Base-by-base conservation (phyloP, 192 early-diverging fungal genomes). In the Gorgonomyces haynaldii region DNA sequence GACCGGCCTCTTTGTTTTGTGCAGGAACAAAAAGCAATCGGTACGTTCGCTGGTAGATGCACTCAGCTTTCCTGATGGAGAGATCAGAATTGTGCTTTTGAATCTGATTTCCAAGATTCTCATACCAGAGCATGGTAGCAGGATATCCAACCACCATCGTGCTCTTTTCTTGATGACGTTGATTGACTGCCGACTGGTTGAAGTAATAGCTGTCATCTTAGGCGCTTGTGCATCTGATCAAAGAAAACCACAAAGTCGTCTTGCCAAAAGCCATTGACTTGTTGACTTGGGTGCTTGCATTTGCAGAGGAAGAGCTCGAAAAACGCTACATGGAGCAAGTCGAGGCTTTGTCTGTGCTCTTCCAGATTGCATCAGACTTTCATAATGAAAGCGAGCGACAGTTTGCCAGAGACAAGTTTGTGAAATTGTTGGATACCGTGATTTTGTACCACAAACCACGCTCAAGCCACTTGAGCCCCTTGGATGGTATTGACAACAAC, bases 211-310 rank as follows among this genome's bases (percentile, higher is more conserved):
- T 25, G 15, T 15, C 27, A 16, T 13, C 17, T 28, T 13, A 28
- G 1, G 0, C 24, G 12, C 31, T 23, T 42, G 85, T 76, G 73
- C 78, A 0, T 65, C n/a, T 91, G 37, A 70, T 87, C 9, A 78
- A 85, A 17, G 56, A 87, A 21, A 61, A 86, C 16, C 74, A 81
- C 35, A 61, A 68, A 9, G 66, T 63, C 78, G 20, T 64, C 86
- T 19, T 56, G 78, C 4, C 59, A 72, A 3, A 75, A 75, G 15
- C 76, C 87, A 0, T 85, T 83, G 0, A 64, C 79, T 27, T n/a
- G n/a, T n/a, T n/a, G n/a, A n/a, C n/a, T 58, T 91, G 10, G 69
- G 87, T 29, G 77, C 82, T 4, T 83, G 87, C 42, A 78, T 91
- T 13, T 57, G 85, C 28, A 79, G 42, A 56, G 3, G 70, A 77